These are phyloP conservation scores for Basipetospora chlamydospora DNA, from an alignment of 2,329 filamentous ascomycete genomes.

Conservation along the genomic window DNA sequence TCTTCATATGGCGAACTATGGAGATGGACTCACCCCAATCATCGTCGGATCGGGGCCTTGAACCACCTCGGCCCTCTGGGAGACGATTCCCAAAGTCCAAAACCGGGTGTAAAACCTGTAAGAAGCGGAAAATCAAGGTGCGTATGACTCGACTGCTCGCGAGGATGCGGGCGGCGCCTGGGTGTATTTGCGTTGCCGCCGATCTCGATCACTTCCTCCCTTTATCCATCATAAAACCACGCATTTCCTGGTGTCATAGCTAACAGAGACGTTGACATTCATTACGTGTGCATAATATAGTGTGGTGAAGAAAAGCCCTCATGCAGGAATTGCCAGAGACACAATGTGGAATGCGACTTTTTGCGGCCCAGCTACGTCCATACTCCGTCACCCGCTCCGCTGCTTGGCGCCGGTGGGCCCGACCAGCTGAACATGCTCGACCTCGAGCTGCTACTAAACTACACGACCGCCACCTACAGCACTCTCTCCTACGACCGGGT, in stretches of 20 bases:
- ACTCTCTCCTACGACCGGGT: conserved; percentile 27
- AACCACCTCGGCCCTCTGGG: too few species aligned
- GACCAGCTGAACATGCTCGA: conserved; percentile 28
- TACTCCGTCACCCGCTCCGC: conserved; percentile 5
- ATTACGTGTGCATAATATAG: too few species aligned
- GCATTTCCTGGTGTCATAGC: too few species aligned
- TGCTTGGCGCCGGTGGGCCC: too few species aligned
- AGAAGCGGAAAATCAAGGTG: conserved; percentile 11
- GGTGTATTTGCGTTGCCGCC: not conserved
- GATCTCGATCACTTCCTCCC: not conserved
- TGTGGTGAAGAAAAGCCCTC: conserved; percentile 15
- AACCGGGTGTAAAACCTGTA: conserved; percentile 10
- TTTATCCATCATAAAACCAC: too few species aligned
- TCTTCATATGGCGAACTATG: too few species aligned
- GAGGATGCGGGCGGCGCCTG: not conserved
- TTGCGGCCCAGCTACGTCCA: conserved; percentile 6
- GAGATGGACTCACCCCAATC: too few species aligned
- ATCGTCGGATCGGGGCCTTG: too few species aligned
- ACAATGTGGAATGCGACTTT: conserved; percentile 14
- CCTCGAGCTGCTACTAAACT: conserved; percentile 39
- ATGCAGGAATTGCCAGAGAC: conserved; percentile 14
- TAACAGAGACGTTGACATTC: too few species aligned
- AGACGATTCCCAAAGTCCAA: conserved; percentile 7
- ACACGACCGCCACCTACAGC: conserved; percentile 30
- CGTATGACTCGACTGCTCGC: not conserved